Conservation (phyloP, 2,329 filamentous ascomycete genomes). For the Arachnomyces sp. region DNA sequence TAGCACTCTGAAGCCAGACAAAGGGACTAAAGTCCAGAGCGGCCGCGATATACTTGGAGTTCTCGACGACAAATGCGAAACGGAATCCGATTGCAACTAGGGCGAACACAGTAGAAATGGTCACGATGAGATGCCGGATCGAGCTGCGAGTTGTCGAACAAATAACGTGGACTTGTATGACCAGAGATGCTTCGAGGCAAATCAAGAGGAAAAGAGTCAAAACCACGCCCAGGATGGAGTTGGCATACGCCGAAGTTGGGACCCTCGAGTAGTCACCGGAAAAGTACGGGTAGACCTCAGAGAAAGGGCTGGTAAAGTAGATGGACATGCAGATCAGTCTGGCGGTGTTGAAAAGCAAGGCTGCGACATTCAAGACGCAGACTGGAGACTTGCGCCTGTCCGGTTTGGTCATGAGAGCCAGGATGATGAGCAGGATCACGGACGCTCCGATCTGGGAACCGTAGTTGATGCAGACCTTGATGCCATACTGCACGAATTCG, state of each 20-base stretch:
- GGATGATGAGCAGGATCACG: slow-evolving; percentile 55
- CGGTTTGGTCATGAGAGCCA: slow-evolving; percentile 59
- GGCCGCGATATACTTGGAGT: slow-evolving; percentile 34
- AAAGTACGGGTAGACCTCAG: slow-evolving; percentile 55
- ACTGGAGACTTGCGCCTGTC: slow-evolving; percentile 58
- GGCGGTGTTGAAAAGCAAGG: slow-evolving; percentile 54
- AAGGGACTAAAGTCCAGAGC: slow-evolving; percentile 20
- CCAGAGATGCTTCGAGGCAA: slow-evolving; percentile 51
- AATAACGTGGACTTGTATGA: slow-evolving; percentile 58
- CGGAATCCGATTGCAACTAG: slow-evolving; percentile 48
- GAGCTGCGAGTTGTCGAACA: slow-evolving; percentile 43
- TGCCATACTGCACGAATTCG: slow-evolving; percentile 39
- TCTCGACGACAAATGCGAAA: slow-evolving; percentile 45
- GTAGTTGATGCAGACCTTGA: slow-evolving; percentile 55
- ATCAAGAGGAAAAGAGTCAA: slow-evolving; percentile 47
- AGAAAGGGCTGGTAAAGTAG: slow-evolving; percentile 55
- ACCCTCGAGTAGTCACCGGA: slow-evolving; percentile 49
- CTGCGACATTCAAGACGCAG: slow-evolving; percentile 57
- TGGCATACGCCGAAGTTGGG: slow-evolving; percentile 35
- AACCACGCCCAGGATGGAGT: slow-evolving; percentile 42
- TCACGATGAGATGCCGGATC: slow-evolving; percentile 41
- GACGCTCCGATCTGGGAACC: slow-evolving; percentile 64
- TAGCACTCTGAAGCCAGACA: slow-evolving; percentile 36
- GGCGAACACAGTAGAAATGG: slow-evolving; percentile 43
- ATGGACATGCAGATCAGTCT: slow-evolving; percentile 40